Evolutionary conservation across 2,329 filamentous ascomycete species (phyloP).

Genomic region (Raffaelea albimanens): DNA sequence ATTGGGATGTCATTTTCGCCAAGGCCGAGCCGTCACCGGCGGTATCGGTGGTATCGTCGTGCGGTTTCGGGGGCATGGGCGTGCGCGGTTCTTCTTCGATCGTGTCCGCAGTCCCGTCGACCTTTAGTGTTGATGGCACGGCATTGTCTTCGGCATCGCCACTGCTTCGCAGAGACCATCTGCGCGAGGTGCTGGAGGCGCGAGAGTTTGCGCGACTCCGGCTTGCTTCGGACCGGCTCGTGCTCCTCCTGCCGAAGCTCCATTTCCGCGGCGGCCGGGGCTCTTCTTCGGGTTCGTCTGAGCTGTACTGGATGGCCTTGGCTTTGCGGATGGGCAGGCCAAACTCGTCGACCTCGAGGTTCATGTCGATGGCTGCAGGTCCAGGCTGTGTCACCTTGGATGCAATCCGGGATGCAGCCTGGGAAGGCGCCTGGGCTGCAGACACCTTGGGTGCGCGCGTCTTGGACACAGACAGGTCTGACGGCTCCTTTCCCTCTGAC

Average conservation of each 20-base stretch:
- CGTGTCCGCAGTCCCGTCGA: background rate
- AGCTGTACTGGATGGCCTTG: constrained; percentile 21
- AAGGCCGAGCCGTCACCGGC: background rate
- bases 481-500: background rate
- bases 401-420: no score
- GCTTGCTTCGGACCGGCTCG: constrained; percentile 7
- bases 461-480: no score
- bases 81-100: constrained; percentile 17
- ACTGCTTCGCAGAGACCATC: constrained; percentile 5
- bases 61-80: constrained; percentile 14
- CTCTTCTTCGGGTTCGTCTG: constrained; percentile 2
- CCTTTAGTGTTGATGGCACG: background rate
- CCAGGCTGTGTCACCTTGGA: background rate
- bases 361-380: background rate
- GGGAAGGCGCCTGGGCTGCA: no score
- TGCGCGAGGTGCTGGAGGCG: constrained; percentile 10
- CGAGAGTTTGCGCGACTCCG: constrained; percentile 8
- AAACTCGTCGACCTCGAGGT: constrained; percentile 57
- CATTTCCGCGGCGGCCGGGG: constrained; percentile 5
- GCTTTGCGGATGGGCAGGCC: constrained; percentile 52
- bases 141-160: background rate
- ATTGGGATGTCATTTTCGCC: background rate
- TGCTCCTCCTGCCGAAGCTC: constrained; percentile 9
- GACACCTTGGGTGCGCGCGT: no score
- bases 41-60: constrained; percentile 1